Conservation (phyloP, 306 rosid species). For the Mimosa pudica region DNA sequence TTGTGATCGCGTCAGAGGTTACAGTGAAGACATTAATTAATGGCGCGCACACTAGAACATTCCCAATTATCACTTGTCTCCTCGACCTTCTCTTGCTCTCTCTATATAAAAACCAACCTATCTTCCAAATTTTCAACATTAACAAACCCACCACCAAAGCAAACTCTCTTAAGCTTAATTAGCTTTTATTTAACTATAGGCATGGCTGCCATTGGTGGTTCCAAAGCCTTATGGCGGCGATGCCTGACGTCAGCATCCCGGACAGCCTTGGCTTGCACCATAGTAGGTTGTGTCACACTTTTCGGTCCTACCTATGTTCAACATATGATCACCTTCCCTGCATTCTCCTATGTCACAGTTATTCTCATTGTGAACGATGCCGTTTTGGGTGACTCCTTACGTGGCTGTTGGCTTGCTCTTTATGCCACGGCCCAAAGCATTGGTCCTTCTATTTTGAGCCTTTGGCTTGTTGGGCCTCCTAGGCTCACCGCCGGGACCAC, state of each 20-base stretch:
- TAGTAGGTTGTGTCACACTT: conserved; percentile 55
- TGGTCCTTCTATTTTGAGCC: conserved; percentile 52
- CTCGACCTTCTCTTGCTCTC: not conserved
- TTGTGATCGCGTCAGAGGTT: not conserved
- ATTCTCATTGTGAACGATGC: conserved; percentile 55
- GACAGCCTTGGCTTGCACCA: conserved; percentile 49
- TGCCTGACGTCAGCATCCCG: conserved; percentile 57
- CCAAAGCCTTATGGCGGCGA: conserved; percentile 44
- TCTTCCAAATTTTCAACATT: not conserved
- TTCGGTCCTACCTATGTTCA: conserved; percentile 52
- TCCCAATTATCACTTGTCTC: not conserved
- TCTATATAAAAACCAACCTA: conserved; percentile 8
- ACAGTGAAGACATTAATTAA: not conserved
- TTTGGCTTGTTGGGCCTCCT: conserved; percentile 54
- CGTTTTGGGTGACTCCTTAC: conserved; percentile 54
- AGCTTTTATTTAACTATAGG: not conserved
- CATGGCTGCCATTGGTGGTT: conserved; percentile 29
- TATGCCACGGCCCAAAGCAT: conserved; percentile 54
- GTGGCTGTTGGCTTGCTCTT: conserved; percentile 50
- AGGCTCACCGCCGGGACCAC: conserved; percentile 40
- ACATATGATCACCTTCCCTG: conserved; percentile 51
- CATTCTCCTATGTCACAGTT: conserved; percentile 65
- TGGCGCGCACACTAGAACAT: not conserved
- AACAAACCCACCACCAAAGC: not conserved
- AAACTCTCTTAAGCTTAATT: too few species aligned